Base-by-base conservation (phyloP, 257 asterid species). In the Craterostigma plantagineum region DNA sequence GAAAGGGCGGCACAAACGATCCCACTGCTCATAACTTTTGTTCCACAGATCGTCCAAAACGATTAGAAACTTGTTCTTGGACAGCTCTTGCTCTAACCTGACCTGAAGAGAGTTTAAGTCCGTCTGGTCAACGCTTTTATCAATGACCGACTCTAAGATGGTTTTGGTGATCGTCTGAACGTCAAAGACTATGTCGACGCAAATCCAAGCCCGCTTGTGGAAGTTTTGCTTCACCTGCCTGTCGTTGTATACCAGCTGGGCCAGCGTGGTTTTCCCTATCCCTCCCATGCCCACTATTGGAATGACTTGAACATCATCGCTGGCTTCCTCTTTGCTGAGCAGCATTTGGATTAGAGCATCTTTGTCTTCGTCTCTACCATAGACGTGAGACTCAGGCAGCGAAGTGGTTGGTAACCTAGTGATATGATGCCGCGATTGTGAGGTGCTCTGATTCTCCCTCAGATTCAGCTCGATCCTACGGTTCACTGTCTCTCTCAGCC, bases 211-310 rank as follows among this genome's bases (percentile, higher is more conserved):
- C 54, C 60, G 46, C 44, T 43, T 56, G 14, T 49, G 58, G 11
- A 77, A 77, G 43, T 54, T 49, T 9, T 46, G 8, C 55, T 16
- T 63, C 38, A 72, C 58, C 17, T 2, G 44, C 34, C 33, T 45
- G 46, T 72, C 73, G 34, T 73, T 68, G 39, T 62, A 73, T 40
- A 67, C 73, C 0, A 55, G 48, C 48, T 73, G 74, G 42, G 83
- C 73, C 42, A 77, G 70, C 15, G 81, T 75, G 0, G 78, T 75
- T 61, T 72, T 75, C 46, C 81, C 87, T 15, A 75, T 57, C 10
- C 81, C 84, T 23, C 75, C 77, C 82, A 75, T 71, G 48, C 86
- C 92, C 62, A 75, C 69, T 43, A 75, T 75, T 35, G 86, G 81
- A 63, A 74, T 54, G 36, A 66, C 70, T n/a, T 75, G 49, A 41